Evolutionary conservation across 164 flowering plant species (phyloP), one percentile per base, ranked within the genome.

Genomic region (Umbellularia californica): DNA sequence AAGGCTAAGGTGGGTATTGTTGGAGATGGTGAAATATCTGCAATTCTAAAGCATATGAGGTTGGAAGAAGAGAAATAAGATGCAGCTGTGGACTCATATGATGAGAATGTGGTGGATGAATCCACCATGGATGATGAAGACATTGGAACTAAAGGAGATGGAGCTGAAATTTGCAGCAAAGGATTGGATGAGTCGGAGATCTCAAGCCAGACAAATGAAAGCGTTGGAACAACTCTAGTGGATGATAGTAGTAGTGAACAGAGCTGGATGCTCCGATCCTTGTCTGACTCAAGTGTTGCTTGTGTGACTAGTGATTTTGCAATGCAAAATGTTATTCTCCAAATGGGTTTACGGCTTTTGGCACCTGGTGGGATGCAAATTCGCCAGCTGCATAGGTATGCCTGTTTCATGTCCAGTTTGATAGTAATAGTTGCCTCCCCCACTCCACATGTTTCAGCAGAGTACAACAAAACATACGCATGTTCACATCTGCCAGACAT

Each of bases 281-380:
- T 95, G 75, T 92, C 98, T 27, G 98, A 95, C 22, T 95, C 99
- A 10, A 89, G 84, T 82, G 95, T 95, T 12, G 98, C 98, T 63
- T 95, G 99, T 81, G 73, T 92, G 69, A 95, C 99, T 19, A 74
- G 90, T 82, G 99, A 95, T 78, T 95, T 79, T 84, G 98, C 99
- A 25, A 94, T 93, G 98, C 99, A 95, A 83, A 95, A 95, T 85
- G 99, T 94, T 73, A 79, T 96, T 72, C 87, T 96, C 77, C 99
- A 96, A 81, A 96, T 96, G 86, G 98, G 99, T 65, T 82, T 96
- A 75, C 92, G 97, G 20, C 86, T 96, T 72, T 69, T 94, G 71
- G 97, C 98, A 17, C 93, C 97, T 58, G 94, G 91, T 69, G 99
- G 99, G 71, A 88, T 88, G 92, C 99, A 96, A 85, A 92, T 96